A percentile compares a stretch with the other conserved stretches of the same genome.
These are phyloP conservation scores for Nematocida sp. DNA, from an alignment of 371 early-diverging fungal genomes.

Conservation along the genomic window DNA sequence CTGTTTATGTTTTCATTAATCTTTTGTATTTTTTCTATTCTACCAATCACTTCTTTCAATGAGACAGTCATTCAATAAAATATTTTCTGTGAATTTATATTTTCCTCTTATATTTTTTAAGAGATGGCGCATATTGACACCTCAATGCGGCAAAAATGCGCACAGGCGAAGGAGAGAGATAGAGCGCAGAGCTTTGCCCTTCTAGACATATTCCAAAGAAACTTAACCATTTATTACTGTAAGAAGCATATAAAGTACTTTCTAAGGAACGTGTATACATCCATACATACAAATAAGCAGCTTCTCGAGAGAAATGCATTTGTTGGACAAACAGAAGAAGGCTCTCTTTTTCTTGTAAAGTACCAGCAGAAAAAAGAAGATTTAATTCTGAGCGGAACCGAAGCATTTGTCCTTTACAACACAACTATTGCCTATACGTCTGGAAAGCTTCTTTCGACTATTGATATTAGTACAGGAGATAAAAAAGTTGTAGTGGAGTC, in stretches of 20 bases:
- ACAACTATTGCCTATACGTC: constrained; percentile 31
- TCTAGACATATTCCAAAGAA: constrained; percentile 1
- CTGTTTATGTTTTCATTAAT: too few relatives aligned
- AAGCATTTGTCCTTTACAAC: constrained; percentile 6
- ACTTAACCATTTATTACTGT: neutral
- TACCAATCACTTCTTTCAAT: too few relatives aligned
- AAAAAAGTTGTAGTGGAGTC: constrained; percentile 33
- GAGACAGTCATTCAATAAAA: too few relatives aligned
- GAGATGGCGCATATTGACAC: too few relatives aligned
- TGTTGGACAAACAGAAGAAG: constrained; percentile 25
- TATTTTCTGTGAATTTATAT: too few relatives aligned
- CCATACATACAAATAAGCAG: constrained; percentile 22
- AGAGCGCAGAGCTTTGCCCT: neutral
- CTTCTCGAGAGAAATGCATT: constrained; percentile 29
- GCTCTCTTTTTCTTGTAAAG: constrained; percentile 19
- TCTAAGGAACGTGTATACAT: constrained; percentile 7
- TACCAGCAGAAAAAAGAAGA: constrained; percentile 32
- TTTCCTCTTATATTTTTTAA: too few relatives aligned
- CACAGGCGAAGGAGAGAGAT: constrained; percentile 6
- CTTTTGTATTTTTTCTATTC: too few relatives aligned
- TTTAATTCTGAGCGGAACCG: neutral
- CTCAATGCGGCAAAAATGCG: too few relatives aligned
- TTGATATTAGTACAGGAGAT: constrained; percentile 34
- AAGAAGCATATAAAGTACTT: neutral
- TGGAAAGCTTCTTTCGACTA: constrained; percentile 20